Evolutionary conservation across 805 yeast genomes (phyloP).

Genomic region (Metschnikowia kunwiensis): DNA sequence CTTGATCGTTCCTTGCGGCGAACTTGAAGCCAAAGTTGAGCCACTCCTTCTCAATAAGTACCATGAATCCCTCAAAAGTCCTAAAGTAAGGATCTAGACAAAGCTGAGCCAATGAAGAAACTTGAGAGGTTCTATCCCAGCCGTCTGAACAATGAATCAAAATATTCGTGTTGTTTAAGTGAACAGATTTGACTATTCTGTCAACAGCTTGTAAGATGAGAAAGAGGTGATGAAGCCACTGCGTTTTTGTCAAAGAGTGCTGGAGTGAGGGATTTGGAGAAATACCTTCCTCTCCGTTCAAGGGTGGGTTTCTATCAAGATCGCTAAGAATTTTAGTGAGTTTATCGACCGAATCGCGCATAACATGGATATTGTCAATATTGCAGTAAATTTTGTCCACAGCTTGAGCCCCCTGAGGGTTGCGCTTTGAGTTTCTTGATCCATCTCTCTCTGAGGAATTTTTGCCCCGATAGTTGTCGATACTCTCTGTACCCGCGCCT

Average conservation of each 20-base stretch:
- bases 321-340: constrained; percentile 62
- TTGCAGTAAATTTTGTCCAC: constrained; percentile 77
- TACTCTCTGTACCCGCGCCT: constrained; percentile 96
- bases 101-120: constrained; percentile 76
- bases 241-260: constrained; percentile 57
- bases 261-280: constrained; percentile 29
- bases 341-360: constrained; percentile 76
- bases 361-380: constrained; percentile 92
- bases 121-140: constrained; percentile 96
- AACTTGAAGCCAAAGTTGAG: constrained; percentile 90
- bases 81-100: constrained; percentile 89
- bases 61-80: constrained; percentile 83
- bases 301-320: constrained; percentile 55
- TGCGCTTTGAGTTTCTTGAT: constrained; percentile 1
- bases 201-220: constrained; percentile 73
- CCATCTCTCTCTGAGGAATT: constrained; percentile 12
- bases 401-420: constrained; percentile 21
- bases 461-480: constrained; percentile 70
- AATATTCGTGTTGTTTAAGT: constrained; percentile 77
- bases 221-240: constrained; percentile 75
- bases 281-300: constrained; percentile 12
- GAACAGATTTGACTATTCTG: constrained; percentile 74
- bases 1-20: constrained; percentile 76
- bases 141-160: constrained; percentile 96
- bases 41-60: constrained; percentile 92